Percentiles rank a stretch among this genome's conserved stretches.
phyloP scores from a whole-genome alignment of 2,329 filamentous ascomycete species.

The Basipetospora chlamydospora region DNA sequence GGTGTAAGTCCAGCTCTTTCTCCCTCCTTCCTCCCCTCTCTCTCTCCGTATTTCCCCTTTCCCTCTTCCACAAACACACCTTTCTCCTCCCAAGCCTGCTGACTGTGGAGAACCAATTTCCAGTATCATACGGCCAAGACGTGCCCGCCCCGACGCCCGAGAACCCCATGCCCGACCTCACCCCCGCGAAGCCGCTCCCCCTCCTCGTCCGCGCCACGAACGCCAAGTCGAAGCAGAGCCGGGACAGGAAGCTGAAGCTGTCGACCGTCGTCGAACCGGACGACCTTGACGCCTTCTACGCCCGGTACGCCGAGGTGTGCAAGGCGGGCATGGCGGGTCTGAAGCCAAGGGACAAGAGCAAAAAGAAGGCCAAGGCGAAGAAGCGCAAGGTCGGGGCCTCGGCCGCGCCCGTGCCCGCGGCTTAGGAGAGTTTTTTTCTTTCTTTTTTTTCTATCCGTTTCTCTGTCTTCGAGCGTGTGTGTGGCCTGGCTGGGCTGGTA shows the following conservation, averaged over 20 bases:
- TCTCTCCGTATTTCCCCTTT: background rate
- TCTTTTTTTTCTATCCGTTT: too few relatives aligned
- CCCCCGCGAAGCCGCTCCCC: conserved; percentile 45
- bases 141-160: conserved; percentile 26
- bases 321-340: conserved; percentile 76
- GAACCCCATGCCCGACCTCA: conserved; percentile 44
- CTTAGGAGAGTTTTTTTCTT: too few relatives aligned
- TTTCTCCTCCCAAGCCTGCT: background rate
- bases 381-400: conserved; percentile 39
- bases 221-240: conserved; percentile 49
- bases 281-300: conserved; percentile 68
- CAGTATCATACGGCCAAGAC: conserved; percentile 30
- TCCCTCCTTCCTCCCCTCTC: background rate
- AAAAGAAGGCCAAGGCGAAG: conserved; percentile 68
- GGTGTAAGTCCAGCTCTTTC: conserved; percentile 47
- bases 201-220: conserved; percentile 76
- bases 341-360: conserved; percentile 88
- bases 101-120: background rate
- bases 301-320: conserved; percentile 76
- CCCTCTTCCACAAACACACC: too few relatives aligned
- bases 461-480: too few relatives aligned
- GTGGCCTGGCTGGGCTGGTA: too few relatives aligned
- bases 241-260: conserved; percentile 52
- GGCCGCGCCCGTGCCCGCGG: background rate
- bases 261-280: conserved; percentile 70